These are phyloP conservation scores for Suillus discolor DNA, from an alignment of 768 basidiomycete genomes.

Conservation along the genomic window DNA sequence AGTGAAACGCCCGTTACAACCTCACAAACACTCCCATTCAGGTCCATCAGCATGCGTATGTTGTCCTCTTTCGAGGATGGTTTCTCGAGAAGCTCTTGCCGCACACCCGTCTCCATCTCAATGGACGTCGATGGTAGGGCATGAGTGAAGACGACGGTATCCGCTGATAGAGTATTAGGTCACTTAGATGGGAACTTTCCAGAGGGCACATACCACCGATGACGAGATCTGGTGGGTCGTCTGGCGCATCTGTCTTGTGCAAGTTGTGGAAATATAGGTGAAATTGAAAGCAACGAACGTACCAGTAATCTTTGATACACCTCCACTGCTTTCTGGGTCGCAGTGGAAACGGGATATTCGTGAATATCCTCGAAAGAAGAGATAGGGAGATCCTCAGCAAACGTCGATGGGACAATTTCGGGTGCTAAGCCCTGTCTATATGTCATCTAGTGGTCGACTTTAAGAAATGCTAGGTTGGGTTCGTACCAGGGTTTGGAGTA, in stretches of 20 bases:
- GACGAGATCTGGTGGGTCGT: conserved; percentile 78
- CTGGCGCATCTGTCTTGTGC: conserved; percentile 51
- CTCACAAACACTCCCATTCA: conserved; percentile 86
- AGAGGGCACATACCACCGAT: conserved; percentile 57
- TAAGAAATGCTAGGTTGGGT: conserved; percentile 14
- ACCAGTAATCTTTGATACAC: conserved; percentile 86
- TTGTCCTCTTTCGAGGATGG: conserved; percentile 80
- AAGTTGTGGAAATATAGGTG: neutral
- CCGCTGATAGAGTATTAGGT: conserved; percentile 54
- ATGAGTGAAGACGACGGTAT: conserved; percentile 92
- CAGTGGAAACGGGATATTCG: conserved; percentile 78
- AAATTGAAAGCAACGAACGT: conserved; percentile 23
- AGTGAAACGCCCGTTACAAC: conserved; percentile 91
- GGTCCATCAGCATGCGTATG: conserved; percentile 81
- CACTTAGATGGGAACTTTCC: neutral
- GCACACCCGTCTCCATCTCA: conserved; percentile 41
- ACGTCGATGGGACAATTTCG: conserved; percentile 74
- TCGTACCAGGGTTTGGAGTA: conserved; percentile 77
- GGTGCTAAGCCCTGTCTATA: conserved; percentile 57
- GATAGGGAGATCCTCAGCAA: conserved; percentile 76
- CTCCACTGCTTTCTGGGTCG: conserved; percentile 79
- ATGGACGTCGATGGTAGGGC: conserved; percentile 58
- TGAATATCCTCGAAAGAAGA: conserved; percentile 68
- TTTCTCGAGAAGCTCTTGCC: conserved; percentile 88
- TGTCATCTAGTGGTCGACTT: neutral